Evolutionary conservation across 2,329 filamentous ascomycete genomes (phyloP), one percentile per base, ranked within the genome.

Genomic region (Alternaria sp.): DNA sequence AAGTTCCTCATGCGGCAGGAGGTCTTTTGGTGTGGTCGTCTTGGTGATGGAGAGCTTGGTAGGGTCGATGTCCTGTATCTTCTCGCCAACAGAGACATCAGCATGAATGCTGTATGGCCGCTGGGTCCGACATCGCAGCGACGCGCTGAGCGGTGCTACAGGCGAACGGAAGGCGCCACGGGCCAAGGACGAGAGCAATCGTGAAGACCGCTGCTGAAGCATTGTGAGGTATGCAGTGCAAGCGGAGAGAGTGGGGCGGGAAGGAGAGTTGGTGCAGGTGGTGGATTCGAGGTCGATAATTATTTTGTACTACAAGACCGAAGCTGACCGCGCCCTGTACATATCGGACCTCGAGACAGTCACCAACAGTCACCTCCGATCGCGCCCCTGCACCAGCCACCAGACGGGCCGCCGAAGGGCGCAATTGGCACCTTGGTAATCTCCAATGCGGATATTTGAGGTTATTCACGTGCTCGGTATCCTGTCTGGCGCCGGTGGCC

Each of bases 1-100:
- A 56, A 99, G 88, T 65, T 96, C 89, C 76, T 94, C 87, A 14
- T 91, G 87, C 54, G 93, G 89, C 64, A 86, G 84, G 56, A 94
- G 83, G 30, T 86, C 78, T 80, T 94, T 95, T 11, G 94, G 95
- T 4, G 85, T 88, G 7, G 84, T 86, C 1, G 92, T 96, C 81
- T 89, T 88, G 60, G 88, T 89, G 74, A 97, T 85, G 49, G 85
- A 83, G 61, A 98, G 87, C 80, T 90, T 90, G 39, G 88, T 86
- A n/a, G 90, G 82, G 78, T 98, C 92, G 66, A 98, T 86, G 57
- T 87, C 88, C 56, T 87, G 84, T 32, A 89, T 86, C 76, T 87
- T 85, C 11, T 84, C 78, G 57, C 81, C 78, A 22, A 76, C 76
- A 63, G 81, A 80, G 61, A 81, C 81, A 61, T 82, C 80, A 59